These are phyloP conservation scores for Ophiostoma novo-ulmi DNA, from an alignment of 2,329 filamentous ascomycete species.

Conservation along the genomic window DNA sequence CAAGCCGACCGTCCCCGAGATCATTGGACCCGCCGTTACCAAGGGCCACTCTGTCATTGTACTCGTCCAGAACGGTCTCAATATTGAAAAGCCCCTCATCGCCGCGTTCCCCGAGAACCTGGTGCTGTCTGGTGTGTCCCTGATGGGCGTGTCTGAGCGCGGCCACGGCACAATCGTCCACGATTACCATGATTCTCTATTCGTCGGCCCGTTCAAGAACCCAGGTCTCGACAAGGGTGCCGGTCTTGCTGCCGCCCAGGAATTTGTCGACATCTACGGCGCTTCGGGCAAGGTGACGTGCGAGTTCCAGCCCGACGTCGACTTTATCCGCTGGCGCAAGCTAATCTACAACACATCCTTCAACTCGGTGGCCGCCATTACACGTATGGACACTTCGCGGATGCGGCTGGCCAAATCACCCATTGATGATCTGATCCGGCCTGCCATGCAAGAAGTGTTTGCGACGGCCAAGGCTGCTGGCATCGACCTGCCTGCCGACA, in stretches of 20 bases:
- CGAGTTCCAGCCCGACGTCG: slow-evolving; percentile 45
- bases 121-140: slow-evolving; percentile 22
- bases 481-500: slow-evolving; percentile 39
- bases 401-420: slow-evolving; percentile 18
- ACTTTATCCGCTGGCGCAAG: slow-evolving; percentile 23
- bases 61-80: slow-evolving; percentile 26
- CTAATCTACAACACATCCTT: slow-evolving; percentile 25
- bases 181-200: slow-evolving; percentile 14
- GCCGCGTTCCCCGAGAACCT: slow-evolving; percentile 22
- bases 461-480: slow-evolving; percentile 42
- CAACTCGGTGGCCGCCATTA: slow-evolving; percentile 22
- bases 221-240: background rate
- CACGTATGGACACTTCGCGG: slow-evolving; percentile 23
- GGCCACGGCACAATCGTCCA: slow-evolving; percentile 4
- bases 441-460: slow-evolving; percentile 49
- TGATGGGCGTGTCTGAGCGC: slow-evolving; percentile 15
- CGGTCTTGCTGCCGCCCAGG: background rate
- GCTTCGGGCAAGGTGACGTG: slow-evolving; percentile 72
- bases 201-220: slow-evolving; percentile 3
- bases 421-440: slow-evolving; percentile 39
- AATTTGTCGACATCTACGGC: slow-evolving; percentile 49
- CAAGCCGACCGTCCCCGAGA: slow-evolving; percentile 22
- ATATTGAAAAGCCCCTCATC: slow-evolving; percentile 24
- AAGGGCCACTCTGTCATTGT: slow-evolving; percentile 22
- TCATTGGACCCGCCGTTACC: slow-evolving; percentile 25